Percentiles rank a stretch among this genome's conserved stretches.
phyloP scores from a whole-genome alignment of 305 asterid genomes.

The Fraxinus sp. region DNA sequence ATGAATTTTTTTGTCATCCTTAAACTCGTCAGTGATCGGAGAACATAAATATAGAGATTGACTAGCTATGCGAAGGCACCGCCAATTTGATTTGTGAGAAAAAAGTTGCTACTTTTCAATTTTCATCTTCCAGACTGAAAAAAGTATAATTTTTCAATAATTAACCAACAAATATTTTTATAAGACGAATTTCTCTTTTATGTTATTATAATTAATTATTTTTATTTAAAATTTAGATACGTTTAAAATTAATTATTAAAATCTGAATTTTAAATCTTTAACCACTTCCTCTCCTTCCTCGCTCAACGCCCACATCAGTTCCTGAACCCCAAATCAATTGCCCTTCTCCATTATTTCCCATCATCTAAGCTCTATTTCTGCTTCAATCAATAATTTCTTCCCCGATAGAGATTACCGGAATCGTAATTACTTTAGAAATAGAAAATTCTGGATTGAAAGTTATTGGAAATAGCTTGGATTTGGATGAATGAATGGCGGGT shows the following conservation, averaged over 20 bases:
- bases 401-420: background rate
- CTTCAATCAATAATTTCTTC: background rate
- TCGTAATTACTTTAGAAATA: background rate
- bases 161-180: too few relatives aligned
- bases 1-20: too few relatives aligned
- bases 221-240: too few relatives aligned
- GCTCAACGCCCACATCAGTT: background rate
- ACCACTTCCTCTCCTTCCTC: background rate
- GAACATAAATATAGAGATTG: background rate
- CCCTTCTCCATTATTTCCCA: background rate
- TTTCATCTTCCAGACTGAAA: background rate
- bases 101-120: background rate
- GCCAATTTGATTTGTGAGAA: background rate
- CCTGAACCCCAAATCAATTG: background rate
- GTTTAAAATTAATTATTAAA: too few relatives aligned
- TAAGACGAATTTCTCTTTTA: background rate
- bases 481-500: slow-evolving; percentile 41
- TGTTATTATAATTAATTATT: too few relatives aligned
- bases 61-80: background rate
- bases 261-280: background rate
- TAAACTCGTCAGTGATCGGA: background rate
- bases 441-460: background rate
- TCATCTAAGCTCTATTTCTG: background rate
- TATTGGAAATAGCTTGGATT: background rate
- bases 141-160: background rate